Conservation (phyloP, 345 rosid genomes). For the Syzygium grande region DNA sequence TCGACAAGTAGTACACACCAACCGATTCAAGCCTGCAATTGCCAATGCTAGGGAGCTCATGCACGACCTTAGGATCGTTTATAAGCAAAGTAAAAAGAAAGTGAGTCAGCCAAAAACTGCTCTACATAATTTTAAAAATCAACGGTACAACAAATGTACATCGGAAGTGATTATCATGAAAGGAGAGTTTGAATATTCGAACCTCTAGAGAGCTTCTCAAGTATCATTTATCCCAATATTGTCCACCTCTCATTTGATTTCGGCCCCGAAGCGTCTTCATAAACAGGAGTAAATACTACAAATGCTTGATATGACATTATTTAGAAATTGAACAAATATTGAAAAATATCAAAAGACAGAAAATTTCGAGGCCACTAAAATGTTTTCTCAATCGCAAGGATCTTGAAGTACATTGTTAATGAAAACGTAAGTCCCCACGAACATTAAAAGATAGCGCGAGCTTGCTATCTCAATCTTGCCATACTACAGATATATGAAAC, state of each 20-base stretch:
- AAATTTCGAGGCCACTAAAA: not conserved
- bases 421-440: too few species aligned
- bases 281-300: not conserved
- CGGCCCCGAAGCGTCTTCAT: rapidly evolving
- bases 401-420: not conserved
- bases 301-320: not conserved
- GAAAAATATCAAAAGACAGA: not conserved
- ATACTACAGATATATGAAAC: not conserved
- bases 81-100: not conserved
- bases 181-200: not conserved
- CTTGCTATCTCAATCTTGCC: not conserved
- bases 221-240: not conserved
- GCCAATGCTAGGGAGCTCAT: rapidly evolving
- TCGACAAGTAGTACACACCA: not conserved
- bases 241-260: not conserved
- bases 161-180: not conserved
- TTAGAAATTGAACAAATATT: not conserved
- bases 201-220: not conserved
- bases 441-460: not conserved
- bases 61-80: not conserved
- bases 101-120: not conserved
- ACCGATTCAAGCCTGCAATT: not conserved
- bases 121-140: not conserved
- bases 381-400: not conserved
- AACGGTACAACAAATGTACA: not conserved